Conservation (phyloP, 176 grass and related monocot genomes). For the Lolium perenne region DNA sequence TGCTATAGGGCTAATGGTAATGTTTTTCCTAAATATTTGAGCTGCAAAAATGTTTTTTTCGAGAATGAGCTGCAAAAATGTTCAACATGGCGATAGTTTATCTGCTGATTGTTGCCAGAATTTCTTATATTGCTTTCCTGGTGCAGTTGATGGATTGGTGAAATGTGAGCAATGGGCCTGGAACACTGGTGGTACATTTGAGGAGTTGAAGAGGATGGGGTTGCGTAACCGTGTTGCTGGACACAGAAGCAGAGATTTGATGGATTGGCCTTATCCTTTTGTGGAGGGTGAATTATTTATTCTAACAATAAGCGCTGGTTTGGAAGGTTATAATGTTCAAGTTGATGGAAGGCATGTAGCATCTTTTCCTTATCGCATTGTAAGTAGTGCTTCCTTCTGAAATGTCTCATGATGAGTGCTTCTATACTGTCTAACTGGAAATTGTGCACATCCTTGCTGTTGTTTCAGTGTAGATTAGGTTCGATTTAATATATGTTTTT, state of each 20-base stretch:
- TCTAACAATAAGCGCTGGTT: slow-evolving; percentile 64
- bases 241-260: slow-evolving; percentile 40
- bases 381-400: slow-evolving; percentile 48
- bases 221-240: slow-evolving; percentile 42
- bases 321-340: slow-evolving; percentile 79
- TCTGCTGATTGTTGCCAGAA: not conserved
- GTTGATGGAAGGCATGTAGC: slow-evolving; percentile 80
- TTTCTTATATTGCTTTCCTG: slow-evolving; percentile 41
- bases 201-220: slow-evolving; percentile 53
- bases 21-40: slow-evolving; percentile 5
- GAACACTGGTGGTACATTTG: slow-evolving; percentile 22
- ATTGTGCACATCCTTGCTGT: not conserved
- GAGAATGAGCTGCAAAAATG: slow-evolving; percentile 4
- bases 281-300: slow-evolving; percentile 64
- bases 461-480: not conserved
- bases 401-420: slow-evolving; percentile 5
- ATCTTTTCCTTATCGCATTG: slow-evolving; percentile 73
- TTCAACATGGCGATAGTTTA: not conserved
- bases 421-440: slow-evolving; percentile 2
- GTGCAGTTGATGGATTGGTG: slow-evolving; percentile 73
- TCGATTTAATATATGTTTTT: not conserved
- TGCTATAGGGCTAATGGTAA: not conserved
- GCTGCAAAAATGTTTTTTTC: not conserved
- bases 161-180: slow-evolving; percentile 74
- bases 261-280: slow-evolving; percentile 76